Percentiles rank a stretch among this genome's conserved stretches.
phyloP scores from a whole-genome alignment of 495 filamentous ascomycete genomes.

The Trichoderma orchidacearum region DNA sequence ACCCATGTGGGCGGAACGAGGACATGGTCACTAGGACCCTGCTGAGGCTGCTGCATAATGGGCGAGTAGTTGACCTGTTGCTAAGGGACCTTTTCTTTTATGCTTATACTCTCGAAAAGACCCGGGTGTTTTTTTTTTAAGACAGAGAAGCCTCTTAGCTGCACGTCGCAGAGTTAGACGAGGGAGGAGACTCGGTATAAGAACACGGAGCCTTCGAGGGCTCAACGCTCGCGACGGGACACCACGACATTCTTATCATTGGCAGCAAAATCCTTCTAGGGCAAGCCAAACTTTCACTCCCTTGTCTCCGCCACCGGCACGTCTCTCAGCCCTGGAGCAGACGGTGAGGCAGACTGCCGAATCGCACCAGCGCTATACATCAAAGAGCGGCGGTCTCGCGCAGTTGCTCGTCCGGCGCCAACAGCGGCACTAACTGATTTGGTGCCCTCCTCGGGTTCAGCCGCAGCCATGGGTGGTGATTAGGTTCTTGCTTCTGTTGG shows the following conservation, averaged over 20 bases:
- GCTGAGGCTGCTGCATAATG: not conserved
- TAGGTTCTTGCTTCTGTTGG: not conserved
- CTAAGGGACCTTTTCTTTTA: too few species aligned
- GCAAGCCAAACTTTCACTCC: not conserved
- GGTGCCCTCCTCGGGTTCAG: not conserved
- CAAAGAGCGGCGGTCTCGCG: not conserved
- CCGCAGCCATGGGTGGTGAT: not conserved
- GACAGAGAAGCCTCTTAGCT: not conserved
- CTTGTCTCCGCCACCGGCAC: not conserved
- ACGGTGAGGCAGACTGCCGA: not conserved
- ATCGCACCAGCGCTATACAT: not conserved
- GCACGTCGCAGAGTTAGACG: not conserved
- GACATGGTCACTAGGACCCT: not conserved
- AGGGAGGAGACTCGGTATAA: not conserved
- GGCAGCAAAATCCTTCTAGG: not conserved
- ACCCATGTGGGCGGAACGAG: conserved; percentile 25
- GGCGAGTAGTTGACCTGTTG: not conserved
- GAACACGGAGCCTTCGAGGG: too few species aligned
- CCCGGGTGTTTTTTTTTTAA: not conserved
- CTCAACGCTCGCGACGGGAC: not conserved
- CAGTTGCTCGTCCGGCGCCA: not conserved
- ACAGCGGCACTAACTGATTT: not conserved
- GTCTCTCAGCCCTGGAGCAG: not conserved
- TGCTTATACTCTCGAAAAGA: too few species aligned
- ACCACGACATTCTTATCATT: not conserved